phyloP scores from a whole-genome alignment of 495 filamentous ascomycete genomes.

The Trichoderma erinaceum region DNA sequence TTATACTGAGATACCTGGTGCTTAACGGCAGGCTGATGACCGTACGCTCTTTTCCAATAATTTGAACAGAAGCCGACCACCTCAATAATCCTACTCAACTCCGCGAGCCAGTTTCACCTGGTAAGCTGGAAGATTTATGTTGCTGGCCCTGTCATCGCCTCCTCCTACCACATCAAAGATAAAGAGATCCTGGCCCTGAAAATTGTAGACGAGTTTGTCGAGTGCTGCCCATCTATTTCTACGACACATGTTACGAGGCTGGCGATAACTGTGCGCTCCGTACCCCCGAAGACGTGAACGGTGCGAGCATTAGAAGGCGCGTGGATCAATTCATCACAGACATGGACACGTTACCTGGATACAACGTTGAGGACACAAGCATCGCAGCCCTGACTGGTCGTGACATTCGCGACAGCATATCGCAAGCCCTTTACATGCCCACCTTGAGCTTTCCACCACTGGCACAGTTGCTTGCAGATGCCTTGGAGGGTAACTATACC shows the following conservation, averaged over 20 bases:
- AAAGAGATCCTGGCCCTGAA: no score
- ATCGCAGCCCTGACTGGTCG: conserved; percentile 19
- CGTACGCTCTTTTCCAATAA: no score
- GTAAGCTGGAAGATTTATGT: no score
- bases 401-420: not conserved
- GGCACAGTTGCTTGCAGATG: not conserved
- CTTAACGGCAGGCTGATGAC: no score
- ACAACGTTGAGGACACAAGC: conserved; percentile 28
- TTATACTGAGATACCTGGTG: no score
- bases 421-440: not conserved
- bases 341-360: conserved; percentile 19
- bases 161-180: no score
- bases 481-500: not conserved
- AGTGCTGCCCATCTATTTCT: conserved; percentile 28
- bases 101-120: no score
- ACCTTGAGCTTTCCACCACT: not conserved
- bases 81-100: no score
- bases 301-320: conserved; percentile 40
- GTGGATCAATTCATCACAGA: conserved; percentile 27
- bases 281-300: conserved; percentile 20
- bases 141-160: no score
- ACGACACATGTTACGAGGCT: conserved; percentile 40
- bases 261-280: conserved; percentile 38
- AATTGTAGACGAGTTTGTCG: no score
- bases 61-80: no score